phyloP scores from a whole-genome alignment of 495 filamentous ascomycete genomes.

The Hypoxylon cercidicola region DNA sequence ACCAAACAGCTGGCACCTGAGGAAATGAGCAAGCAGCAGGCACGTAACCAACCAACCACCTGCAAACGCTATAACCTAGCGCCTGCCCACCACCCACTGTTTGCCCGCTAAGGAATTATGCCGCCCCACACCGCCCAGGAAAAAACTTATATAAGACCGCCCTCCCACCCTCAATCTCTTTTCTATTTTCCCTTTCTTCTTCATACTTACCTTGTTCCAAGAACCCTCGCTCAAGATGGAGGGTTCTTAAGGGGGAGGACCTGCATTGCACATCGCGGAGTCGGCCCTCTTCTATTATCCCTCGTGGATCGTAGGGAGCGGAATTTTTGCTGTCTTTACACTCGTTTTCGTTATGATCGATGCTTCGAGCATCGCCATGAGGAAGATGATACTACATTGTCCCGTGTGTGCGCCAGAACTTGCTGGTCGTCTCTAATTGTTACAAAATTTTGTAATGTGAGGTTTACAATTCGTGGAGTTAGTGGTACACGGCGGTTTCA shows the following conservation, averaged over 20 bases:
- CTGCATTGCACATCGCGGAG: conserved; percentile 84
- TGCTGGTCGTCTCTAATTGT: too few species aligned
- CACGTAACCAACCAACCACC: too few species aligned
- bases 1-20: too few species aligned
- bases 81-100: neutral
- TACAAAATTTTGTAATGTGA: too few species aligned
- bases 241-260: conserved; percentile 69
- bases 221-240: conserved; percentile 69
- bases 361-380: conserved; percentile 28
- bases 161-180: conserved; percentile 10
- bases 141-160: conserved; percentile 13
- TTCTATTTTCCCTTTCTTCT: conserved; percentile 53
- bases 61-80: too few species aligned
- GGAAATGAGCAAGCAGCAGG: too few species aligned
- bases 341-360: conserved; percentile 25
- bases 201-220: conserved; percentile 81
- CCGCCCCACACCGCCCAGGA: conserved; percentile 15
- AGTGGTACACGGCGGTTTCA: too few species aligned
- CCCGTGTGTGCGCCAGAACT: too few species aligned
- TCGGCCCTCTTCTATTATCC: conserved; percentile 71
- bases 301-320: conserved; percentile 67
- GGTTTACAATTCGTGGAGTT: too few species aligned
- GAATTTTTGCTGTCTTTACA: neutral
- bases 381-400: conserved; percentile 12
- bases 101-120: neutral